Evolutionary conservation across 345 rosid species (phyloP).

Genomic region (Brassica juncea): DNA sequence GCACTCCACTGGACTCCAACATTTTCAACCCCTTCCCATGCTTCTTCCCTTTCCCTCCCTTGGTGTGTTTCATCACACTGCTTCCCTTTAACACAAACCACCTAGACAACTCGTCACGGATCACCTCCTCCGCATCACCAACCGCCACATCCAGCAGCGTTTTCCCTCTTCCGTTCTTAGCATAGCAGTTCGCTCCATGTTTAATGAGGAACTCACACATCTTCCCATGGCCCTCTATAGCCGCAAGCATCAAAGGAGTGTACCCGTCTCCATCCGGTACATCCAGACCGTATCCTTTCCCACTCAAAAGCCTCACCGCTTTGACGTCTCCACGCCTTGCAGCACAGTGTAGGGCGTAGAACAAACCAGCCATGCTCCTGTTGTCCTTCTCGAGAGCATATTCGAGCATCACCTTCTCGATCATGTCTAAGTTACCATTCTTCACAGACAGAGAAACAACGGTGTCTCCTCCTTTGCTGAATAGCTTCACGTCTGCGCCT

Average conservation of each 20-base stretch:
- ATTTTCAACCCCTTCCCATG: constrained; percentile 66
- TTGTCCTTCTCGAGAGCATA: constrained; percentile 84
- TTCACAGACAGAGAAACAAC: constrained; percentile 68
- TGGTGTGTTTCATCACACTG: constrained; percentile 73
- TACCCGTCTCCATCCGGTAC: constrained; percentile 78
- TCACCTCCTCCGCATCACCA: constrained; percentile 55
- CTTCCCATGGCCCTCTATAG: constrained; percentile 67
- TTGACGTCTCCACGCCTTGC: constrained; percentile 84
- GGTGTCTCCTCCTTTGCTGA: constrained; percentile 67
- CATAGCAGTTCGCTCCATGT: constrained; percentile 60
- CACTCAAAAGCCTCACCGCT: constrained; percentile 65
- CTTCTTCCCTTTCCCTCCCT: constrained; percentile 73
- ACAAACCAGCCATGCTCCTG: constrained; percentile 60
- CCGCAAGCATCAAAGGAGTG: constrained; percentile 95
- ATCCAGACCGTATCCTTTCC: constrained; percentile 74
- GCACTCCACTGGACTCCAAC: constrained; percentile 54
- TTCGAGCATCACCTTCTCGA: constrained; percentile 97
- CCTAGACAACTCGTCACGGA: constrained; percentile 72
- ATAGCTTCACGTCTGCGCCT: constrained; percentile 83
- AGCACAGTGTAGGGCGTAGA: constrained; percentile 90
- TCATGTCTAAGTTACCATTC: constrained; percentile 59
- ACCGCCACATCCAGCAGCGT: constrained; percentile 64
- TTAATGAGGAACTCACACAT: constrained; percentile 67
- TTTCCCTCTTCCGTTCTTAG: constrained; percentile 63
- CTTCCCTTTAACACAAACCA: constrained; percentile 59